Evolutionary conservation across 2,329 filamentous ascomycete species (phyloP), one percentile per base, ranked within the genome.

Genomic region (Dothideomycetidae sp.): DNA sequence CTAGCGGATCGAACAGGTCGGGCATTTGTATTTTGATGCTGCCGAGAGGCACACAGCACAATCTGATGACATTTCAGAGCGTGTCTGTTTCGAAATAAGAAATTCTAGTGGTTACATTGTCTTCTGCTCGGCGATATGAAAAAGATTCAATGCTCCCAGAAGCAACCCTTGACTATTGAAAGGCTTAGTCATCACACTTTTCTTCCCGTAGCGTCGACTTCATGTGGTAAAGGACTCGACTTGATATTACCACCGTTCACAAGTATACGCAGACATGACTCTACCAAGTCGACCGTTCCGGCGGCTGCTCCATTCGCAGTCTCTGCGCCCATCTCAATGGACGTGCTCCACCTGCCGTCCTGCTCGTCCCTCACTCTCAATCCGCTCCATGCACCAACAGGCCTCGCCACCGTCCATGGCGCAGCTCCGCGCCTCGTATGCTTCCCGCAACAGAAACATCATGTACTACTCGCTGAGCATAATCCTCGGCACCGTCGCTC

Each of bases 401-500:
- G n/a, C 21, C 7, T n/a, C 21, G n/a, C 21, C 21, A 26, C 21
- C 10, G 5, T 9, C 30, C 12, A 28, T 28, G 3, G 2, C 21
- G n/a, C 33, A 37, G 50, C 54, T 50, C 33, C 38, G 23, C 35
- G 14, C 29, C 29, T 31, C 41, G 29, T 33, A 37, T 21, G 10
- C 52, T 45, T 33, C 26, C 30, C 29, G 37, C 32, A 26, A 44
- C n/a, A 12, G 14, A 10, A 37, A 30, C 47, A 81, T 75, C 58
- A 17, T 38, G 10, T 78, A 75, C 62, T 90, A 88, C 55, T 73
- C 76, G 10, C 58, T 86, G 44, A 84, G 79, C 54, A 65, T 83
- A 44, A 84, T 88, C 41, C 61, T 90, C 36, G 81, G 79, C 39
- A 86, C 81, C 4, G 77, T 85, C 13, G 81, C 81, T 3, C 62